Percentiles rank a stretch among this genome's conserved stretches.
Evolutionary conservation across 495 filamentous ascomycete genomes (phyloP).

Genomic region (Lasiosphaeris hirsuta): DNA sequence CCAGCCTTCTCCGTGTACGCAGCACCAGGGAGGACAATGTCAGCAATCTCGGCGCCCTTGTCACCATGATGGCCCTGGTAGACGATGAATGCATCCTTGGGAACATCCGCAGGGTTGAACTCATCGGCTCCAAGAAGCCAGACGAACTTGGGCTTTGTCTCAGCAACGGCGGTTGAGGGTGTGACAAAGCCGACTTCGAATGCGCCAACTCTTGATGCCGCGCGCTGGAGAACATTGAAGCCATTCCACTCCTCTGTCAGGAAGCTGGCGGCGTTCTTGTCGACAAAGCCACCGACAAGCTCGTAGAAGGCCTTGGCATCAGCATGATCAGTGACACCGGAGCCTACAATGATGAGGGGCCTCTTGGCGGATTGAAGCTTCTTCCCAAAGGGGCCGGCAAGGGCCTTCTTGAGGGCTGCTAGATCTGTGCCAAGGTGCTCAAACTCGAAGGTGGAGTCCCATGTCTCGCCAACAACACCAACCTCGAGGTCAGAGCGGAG

Average conservation of each 20-base stretch:
- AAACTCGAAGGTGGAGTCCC: conserved; percentile 89
- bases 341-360: conserved; percentile 95
- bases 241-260: conserved; percentile 90
- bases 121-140: conserved; percentile 98
- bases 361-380: conserved; percentile 81
- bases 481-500: conserved; percentile 91
- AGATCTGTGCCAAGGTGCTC: conserved; percentile 80
- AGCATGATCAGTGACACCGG: conserved; percentile 79
- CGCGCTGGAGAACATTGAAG: conserved; percentile 92
- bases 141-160: conserved; percentile 85
- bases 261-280: conserved; percentile 88
- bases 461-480: conserved; percentile 85
- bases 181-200: conserved; percentile 93
- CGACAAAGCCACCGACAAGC: conserved; percentile 79
- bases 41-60: conserved; percentile 84
- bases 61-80: conserved; percentile 99
- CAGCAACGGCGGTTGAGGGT: conserved; percentile 71
- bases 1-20: conserved; percentile 97
- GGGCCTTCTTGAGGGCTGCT: conserved; percentile 72
- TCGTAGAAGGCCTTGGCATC: conserved; percentile 94
- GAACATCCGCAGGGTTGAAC: conserved; percentile 72
- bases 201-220: conserved; percentile 84
- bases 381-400: conserved; percentile 86
- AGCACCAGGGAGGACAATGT: conserved; percentile 88
- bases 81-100: conserved; percentile 90